A percentile compares a stretch with the other conserved stretches of the same genome.
phyloP scores from a whole-genome alignment of 257 asterid genomes.

The Parsonsia alboflavescens region DNA sequence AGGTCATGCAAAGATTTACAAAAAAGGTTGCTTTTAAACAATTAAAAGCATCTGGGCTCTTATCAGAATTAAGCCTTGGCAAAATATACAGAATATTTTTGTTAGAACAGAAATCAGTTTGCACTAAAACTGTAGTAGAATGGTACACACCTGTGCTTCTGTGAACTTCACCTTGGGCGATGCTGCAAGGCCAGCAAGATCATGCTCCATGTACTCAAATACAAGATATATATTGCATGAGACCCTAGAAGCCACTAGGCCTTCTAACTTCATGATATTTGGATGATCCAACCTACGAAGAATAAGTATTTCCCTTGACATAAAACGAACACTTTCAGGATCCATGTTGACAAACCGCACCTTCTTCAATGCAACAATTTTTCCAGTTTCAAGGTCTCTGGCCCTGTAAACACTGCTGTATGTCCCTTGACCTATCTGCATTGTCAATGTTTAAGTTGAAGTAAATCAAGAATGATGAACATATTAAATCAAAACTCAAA shows the following conservation, averaged over 20 bases:
- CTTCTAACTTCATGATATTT: conserved; percentile 87
- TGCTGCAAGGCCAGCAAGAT: conserved; percentile 79
- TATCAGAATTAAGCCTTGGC: not conserved
- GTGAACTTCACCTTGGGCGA: conserved; percentile 63
- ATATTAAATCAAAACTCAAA: not conserved
- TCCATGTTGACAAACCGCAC: conserved; percentile 88
- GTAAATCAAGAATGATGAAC: conserved; percentile 9
- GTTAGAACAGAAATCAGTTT: not conserved
- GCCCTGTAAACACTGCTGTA: conserved; percentile 94
- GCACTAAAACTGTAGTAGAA: conserved; percentile 5
- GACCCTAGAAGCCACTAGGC: conserved; percentile 77
- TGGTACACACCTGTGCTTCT: conserved; percentile 67
- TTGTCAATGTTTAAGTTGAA: conserved; percentile 14
- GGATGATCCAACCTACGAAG: conserved; percentile 87
- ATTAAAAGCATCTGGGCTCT: not conserved
- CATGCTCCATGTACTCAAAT: conserved; percentile 93
- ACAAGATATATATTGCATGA: conserved; percentile 85
- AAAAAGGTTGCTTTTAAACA: not conserved
- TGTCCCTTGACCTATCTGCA: conserved; percentile 94
- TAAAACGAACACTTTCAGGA: conserved; percentile 91
- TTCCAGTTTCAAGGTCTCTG: conserved; percentile 78
- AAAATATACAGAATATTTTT: not conserved
- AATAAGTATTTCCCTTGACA: conserved; percentile 89
- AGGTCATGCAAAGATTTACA: not conserved
- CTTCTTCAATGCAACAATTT: conserved; percentile 77